Base-by-base conservation (phyloP, 2,329 filamentous ascomycete species). In the Thelonectria discophora region DNA sequence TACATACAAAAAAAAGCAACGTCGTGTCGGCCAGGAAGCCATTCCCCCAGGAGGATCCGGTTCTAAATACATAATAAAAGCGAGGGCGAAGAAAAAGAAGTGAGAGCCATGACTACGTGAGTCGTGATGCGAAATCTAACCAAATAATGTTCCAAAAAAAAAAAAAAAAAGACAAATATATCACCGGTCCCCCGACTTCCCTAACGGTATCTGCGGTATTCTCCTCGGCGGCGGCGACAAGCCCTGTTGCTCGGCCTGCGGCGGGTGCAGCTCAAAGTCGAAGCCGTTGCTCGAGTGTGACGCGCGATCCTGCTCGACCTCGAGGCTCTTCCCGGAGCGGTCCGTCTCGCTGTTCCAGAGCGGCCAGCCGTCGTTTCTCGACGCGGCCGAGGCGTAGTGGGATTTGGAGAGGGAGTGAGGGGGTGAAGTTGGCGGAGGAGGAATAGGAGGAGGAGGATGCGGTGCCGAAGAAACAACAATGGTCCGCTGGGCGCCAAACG, bases 151-250 rank as follows among this genome's bases (percentile, higher is more conserved):
- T 24, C n/a, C n/a, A n/a, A n/a, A n/a, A n/a, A n/a, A n/a, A n/a
- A 24, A 24, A 24, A 7, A 24, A 24, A 7, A 24, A 24, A 24
- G 4, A 24, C 4, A 4, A 24, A 34, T 11, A 34, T 34, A 34
- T 45, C 42, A 45, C 42, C 20, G 42, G 24, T 24, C 42, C 17
- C 42, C 42, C 18, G 18, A 24, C 20, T 45, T 45, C 10, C 18
- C 42, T 8, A 45, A 11, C 18, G 21, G 42, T 24, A 11, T 21
- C 17, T 45, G 17, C 17, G 42, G 18, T 45, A 20, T 42, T 43
- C 39, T 50, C 12, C n/a, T 40, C 18, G 68, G 68, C 46, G 68
- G 68, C 42, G 68, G 68, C 15, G 66, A 69, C 37, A 70, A 50
- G 43, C 68, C 68, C 24, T 70, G 68, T 30, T 70, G 68, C 37